phyloP scores from a whole-genome alignment of 2,329 filamentous ascomycete genomes.

The Sporothrix euskadiensis region DNA sequence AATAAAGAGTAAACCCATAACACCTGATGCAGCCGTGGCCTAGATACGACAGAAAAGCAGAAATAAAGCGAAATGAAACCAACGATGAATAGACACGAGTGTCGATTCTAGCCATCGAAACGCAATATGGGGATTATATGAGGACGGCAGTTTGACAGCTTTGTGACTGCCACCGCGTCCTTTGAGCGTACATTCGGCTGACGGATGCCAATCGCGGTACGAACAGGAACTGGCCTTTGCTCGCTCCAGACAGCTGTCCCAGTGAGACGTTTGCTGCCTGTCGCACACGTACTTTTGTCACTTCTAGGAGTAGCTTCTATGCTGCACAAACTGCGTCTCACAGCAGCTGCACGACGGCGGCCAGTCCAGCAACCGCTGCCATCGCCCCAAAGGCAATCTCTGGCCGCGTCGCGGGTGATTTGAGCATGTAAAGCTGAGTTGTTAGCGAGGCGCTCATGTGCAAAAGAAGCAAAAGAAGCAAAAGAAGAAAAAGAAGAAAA shows the following conservation, averaged over 20 bases:
- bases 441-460: not conserved
- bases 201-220: not conserved
- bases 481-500: not conserved
- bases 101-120: not conserved
- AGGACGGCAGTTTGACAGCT: not conserved
- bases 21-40: constrained; percentile 4
- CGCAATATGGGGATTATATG: not conserved
- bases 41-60: not conserved
- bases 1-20: not conserved
- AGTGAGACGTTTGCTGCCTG: not conserved
- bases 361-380: constrained; percentile 10
- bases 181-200: not conserved
- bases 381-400: not conserved
- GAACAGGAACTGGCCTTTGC: not conserved
- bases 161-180: not conserved
- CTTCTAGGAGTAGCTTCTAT: not conserved
- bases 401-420: constrained; percentile 2
- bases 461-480: no score
- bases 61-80: not conserved
- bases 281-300: not conserved
- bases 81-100: not conserved
- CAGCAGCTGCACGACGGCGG: not conserved
- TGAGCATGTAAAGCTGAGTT: constrained; percentile 32
- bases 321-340: not conserved
- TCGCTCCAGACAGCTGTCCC: not conserved